Conservation (phyloP, 1,284 basidiomycete genomes). For the Trametes polyzona region DNA sequence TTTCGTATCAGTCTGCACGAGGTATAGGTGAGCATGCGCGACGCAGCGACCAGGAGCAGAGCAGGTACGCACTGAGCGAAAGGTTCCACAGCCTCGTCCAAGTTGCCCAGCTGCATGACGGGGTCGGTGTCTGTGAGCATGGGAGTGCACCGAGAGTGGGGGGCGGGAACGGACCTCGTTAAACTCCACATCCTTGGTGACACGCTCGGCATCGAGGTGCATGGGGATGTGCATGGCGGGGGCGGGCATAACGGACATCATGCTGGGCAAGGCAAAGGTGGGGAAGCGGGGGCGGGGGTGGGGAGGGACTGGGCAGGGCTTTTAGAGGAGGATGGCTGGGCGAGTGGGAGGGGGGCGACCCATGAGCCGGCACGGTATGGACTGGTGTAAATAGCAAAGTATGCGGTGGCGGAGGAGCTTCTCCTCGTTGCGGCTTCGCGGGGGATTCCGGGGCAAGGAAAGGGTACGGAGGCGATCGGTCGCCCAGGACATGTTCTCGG, state of each 20-base stretch:
- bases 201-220: conserved; percentile 35
- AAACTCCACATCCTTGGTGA: conserved; percentile 37
- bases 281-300: conserved; percentile 14
- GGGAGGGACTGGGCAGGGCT: conserved; percentile 17
- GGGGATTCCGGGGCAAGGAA: conserved; percentile 31
- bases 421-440: conserved; percentile 31
- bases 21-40: not conserved
- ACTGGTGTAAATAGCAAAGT: conserved; percentile 20
- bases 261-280: conserved; percentile 28
- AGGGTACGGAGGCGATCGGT: conserved; percentile 24
- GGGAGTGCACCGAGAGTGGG: conserved; percentile 6
- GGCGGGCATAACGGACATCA: conserved; percentile 44
- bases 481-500: conserved; percentile 26
- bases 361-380: conserved; percentile 9
- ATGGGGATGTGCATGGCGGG: conserved; percentile 37
- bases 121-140: conserved; percentile 13
- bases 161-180: conserved; percentile 43
- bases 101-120: conserved; percentile 46
- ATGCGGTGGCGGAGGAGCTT: conserved; percentile 8
- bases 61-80: conserved; percentile 54
- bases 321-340: conserved; percentile 10
- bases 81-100: conserved; percentile 57
- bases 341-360: conserved; percentile 23
- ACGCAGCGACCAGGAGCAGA: not conserved
- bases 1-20: conserved; percentile 46